Evolutionary conservation across 208 protist species (phyloP), one percentile per base, ranked within the genome.

Genomic region (Acanthamoeba healyi): DNA sequence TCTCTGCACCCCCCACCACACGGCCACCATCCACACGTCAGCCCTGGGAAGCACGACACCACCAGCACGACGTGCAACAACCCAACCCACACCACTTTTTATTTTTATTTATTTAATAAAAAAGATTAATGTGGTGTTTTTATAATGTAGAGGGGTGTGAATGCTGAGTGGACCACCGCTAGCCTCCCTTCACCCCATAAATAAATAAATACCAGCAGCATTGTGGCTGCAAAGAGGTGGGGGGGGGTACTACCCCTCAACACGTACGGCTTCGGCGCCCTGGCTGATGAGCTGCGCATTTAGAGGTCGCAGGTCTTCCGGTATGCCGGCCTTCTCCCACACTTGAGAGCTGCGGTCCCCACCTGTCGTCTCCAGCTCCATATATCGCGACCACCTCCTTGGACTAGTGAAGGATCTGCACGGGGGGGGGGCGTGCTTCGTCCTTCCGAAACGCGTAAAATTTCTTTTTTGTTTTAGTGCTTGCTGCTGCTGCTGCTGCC

Each of bases 231-330:
- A 26, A 4, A 54, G 17, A 32, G 7, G 46, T n/a, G 32, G 36
- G 36, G 70, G 36, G 65, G 65, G 36, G 65, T 15, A 14, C 65
- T 74, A 14, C n/a, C n/a, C n/a, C n/a, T n/a, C n/a, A n/a, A n/a
- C n/a, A 77, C 67, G 49, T 67, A 90, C 82, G 5, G 82, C 82
- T 14, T 90, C 82, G 15, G 82, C 82, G 40, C 82, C 82, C 82
- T 90, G 82, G 5, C 46, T 42, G 40, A 90, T 90, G 42, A 90
- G 82, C 34, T 51, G 36, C 3, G 70, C 9, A 42, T 38, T n/a
- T 7, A 49, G 38, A 44, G 70, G 70, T 9, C 22, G 70, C 70
- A 65, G 3, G 29, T 65, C 58, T 6, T 65, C 58, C 12, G 58
- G 58, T 9, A 65, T 34, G n/a, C 58, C 29, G 3, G 58, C 58